Base-by-base conservation (phyloP, 2,329 filamentous ascomycete genomes). In the Fusarium sp. region DNA sequence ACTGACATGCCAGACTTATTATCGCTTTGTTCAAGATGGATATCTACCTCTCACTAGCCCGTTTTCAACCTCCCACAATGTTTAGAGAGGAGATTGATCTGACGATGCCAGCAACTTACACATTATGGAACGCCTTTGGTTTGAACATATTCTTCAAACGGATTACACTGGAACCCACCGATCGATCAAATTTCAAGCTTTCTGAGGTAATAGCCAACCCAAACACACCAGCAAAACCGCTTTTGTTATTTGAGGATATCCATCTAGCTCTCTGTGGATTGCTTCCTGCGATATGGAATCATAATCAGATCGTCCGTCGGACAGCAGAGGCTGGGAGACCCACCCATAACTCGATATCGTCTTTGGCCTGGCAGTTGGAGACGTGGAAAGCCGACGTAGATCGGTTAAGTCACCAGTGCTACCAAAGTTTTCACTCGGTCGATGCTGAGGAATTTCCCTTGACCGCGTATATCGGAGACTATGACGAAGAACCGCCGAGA, bases 21-120 rank as follows among this genome's bases (percentile, higher is more conserved):
- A 42, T 72, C 3, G 75, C 70, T 26, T 63, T 81, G 1, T 79
- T 80, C 57, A 82, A 82, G 53, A 70, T 83, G 26, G 82, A 84
- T 58, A 51, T 73, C 0, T 82, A 80, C 31, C 47, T 83, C 9
- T 79, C 78, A 1, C 31, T 67, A 77, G 9, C 70, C 74, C 33
- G 76, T 53, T 57, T 71, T 71, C 54, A 82, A 45, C 73, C 80
- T 2, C 73, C 77, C 0, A 52, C 75, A 0, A 57, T 83, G 0
- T 73, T 75, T 7, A 58, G 76, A 2, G 79, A 82, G 58, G 82
- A 84, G 54, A 63, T 84, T 1, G 76, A 81, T 15, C 68, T 80
- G 7, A 69, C 75, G 0, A 55, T 82, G 13, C 74, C 77, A 4
- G 74, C 70, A 0, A 79, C 81, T 0, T 80, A 76, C 34, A 72